Evolutionary conservation across 2,329 filamentous ascomycete species (phyloP), one percentile per base, ranked within the genome.

Genomic region (Penicillium italicum): DNA sequence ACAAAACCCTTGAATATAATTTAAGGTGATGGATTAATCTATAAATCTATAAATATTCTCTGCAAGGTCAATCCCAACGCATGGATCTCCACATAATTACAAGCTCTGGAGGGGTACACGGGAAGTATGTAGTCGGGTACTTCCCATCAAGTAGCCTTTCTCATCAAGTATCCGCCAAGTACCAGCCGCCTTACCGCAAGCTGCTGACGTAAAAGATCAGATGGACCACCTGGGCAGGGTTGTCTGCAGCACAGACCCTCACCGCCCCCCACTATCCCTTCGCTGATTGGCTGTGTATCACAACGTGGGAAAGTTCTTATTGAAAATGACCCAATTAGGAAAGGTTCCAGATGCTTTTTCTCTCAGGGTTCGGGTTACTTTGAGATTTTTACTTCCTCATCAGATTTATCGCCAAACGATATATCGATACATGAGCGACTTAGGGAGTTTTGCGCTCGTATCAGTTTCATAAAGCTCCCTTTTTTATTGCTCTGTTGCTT

Each of bases 381-480:
- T 40, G 26, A 55, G 47, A 51, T 30, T 55, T 34, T 41, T 55
- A 49, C 36, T 34, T 41, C 52, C 34, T 49, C 55, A 38, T 50
- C 40, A 38, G 36, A 54, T 24, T 53, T 50, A 24, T 26, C 48
- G 24, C 30, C 20, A n/a, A 24, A 34, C 48, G 40, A 47, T 62
- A 59, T 60, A 50, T 57, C 62, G 56, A 41, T 45, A 60, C 57
- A 71, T 75, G 78, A 79, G 79, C 79, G 80, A 82, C 80, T 82
- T 82, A 73, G 76, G 69, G 77, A 78, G 79, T 79, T 82, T 82
- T 82, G 80, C 79, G 80, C 77, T 80, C 77, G 76, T 76, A 72
- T 61, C 60, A 67, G 57, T 56, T 58, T 48, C 52, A 71, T 67
- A 82, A 82, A 80, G 74, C 77, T 80, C 78, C 75, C 70, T 46